Conservation (phyloP, 1,284 basidiomycete genomes). For the Papiliotrema flavescens region DNA sequence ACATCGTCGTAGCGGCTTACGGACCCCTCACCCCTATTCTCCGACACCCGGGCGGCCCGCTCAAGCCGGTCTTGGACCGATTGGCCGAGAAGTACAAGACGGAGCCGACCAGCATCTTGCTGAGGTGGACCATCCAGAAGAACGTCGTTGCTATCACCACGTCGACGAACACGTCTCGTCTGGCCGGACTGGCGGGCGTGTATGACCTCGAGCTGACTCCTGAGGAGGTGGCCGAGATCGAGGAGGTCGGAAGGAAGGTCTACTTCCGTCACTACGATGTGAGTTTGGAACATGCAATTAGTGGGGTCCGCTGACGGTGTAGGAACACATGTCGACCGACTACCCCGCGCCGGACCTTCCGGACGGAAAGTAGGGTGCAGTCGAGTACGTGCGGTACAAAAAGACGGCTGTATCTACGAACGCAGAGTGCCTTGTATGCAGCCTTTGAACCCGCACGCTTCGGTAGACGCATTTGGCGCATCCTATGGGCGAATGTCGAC, state of each 20-base stretch:
- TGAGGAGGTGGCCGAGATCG: constrained; percentile 63
- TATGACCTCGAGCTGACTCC: constrained; percentile 59
- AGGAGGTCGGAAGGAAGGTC: constrained; percentile 58
- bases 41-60: constrained; percentile 55
- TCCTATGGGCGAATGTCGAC: too few relatives aligned
- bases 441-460: too few relatives aligned
- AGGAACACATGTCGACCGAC: constrained; percentile 43
- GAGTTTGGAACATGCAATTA: neutral
- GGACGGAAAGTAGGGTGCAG: constrained; percentile 8
- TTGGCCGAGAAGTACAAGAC: constrained; percentile 55
- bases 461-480: too few relatives aligned
- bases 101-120: constrained; percentile 57
- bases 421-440: too few relatives aligned
- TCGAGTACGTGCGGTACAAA: neutral
- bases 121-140: constrained; percentile 59
- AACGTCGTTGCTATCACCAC: constrained; percentile 64
- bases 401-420: too few relatives aligned
- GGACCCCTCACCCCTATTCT: constrained; percentile 56
- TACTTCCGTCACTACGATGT: constrained; percentile 53
- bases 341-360: constrained; percentile 44
- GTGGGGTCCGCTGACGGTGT: neutral
- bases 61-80: constrained; percentile 55
- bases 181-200: constrained; percentile 60
- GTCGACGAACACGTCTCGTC: constrained; percentile 59
- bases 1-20: constrained; percentile 64